These are phyloP conservation scores for Neurospora sp. DNA, from an alignment of 495 filamentous ascomycete species.

Conservation along the genomic window DNA sequence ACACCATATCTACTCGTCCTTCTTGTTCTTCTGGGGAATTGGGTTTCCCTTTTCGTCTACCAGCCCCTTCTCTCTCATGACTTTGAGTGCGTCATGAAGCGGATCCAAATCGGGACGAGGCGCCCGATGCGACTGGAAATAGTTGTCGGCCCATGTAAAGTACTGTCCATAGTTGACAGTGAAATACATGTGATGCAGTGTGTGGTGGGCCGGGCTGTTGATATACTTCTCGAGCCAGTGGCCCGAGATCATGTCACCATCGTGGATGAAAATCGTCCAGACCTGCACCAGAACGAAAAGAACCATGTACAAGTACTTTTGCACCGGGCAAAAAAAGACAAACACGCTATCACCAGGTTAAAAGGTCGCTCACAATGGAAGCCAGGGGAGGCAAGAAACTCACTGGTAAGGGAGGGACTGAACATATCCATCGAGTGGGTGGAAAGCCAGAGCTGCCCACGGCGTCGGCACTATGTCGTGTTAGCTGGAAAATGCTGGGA, in stretches of 20 bases:
- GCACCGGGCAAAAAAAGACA: conserved; percentile 14
- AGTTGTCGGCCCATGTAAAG: conserved; percentile 16
- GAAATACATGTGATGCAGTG: conserved; percentile 18
- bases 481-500: neutral
- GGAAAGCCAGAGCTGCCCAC: conserved; percentile 15
- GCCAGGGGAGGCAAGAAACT: neutral
- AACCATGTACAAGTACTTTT: conserved; percentile 15
- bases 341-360: conserved; percentile 5
- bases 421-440: conserved; percentile 14
- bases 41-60: conserved; percentile 16
- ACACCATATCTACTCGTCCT: conserved; percentile 1
- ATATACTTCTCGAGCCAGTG: conserved; percentile 17
- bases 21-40: conserved; percentile 3
- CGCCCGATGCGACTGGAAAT: conserved; percentile 11
- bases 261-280: conserved; percentile 17
- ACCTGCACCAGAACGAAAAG: conserved; percentile 14
- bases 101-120: conserved; percentile 12
- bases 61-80: conserved; percentile 15
- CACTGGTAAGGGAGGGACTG: conserved; percentile 17
- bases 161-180: conserved; percentile 19
- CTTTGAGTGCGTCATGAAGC: conserved; percentile 8
- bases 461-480: conserved; percentile 10
- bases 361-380: neutral
- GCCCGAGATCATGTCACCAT: conserved; percentile 16
- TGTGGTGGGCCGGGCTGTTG: conserved; percentile 18